These are phyloP conservation scores for Clavispora carvajalis DNA, from an alignment of 805 yeast species.

Conservation along the genomic window DNA sequence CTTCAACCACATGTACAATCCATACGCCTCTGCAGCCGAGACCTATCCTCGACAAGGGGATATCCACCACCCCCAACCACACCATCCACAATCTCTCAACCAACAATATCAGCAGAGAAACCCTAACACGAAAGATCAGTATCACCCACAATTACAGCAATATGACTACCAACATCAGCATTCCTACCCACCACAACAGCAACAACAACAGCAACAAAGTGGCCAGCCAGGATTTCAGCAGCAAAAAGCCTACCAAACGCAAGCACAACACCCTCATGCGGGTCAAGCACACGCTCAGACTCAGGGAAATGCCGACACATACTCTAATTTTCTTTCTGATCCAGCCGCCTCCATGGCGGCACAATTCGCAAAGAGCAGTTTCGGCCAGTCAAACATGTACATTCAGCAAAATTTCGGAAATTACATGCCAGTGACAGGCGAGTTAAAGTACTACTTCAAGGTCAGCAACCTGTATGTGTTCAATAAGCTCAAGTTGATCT, in stretches of 20 bases:
- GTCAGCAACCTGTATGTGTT: slow-evolving; percentile 86
- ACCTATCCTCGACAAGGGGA: slow-evolving; percentile 10
- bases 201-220: slow-evolving; percentile 14
- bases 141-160: slow-evolving; percentile 13
- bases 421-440: slow-evolving; percentile 43
- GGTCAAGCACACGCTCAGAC: slow-evolving; percentile 1
- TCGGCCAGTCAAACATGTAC: slow-evolving; percentile 75
- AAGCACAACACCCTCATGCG: slow-evolving; percentile 25
- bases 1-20: slow-evolving; percentile 29
- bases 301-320: slow-evolving; percentile 13
- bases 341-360: slow-evolving; percentile 82
- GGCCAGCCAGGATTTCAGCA: slow-evolving; percentile 24
- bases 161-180: slow-evolving; percentile 19
- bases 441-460: slow-evolving; percentile 81
- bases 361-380: slow-evolving; percentile 81
- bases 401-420: slow-evolving; percentile 64
- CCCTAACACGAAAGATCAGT: slow-evolving; percentile 15
- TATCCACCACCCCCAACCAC: slow-evolving; percentile 18
- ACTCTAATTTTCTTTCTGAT: slow-evolving; percentile 55
- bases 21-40: slow-evolving; percentile 28
- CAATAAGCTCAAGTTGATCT: slow-evolving; percentile 61
- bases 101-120: slow-evolving; percentile 25
- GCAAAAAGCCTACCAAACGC: slow-evolving; percentile 38
- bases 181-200: slow-evolving; percentile 17
- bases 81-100: slow-evolving; percentile 6